A percentile compares a stretch with the other conserved stretches of the same genome.
These are phyloP conservation scores for Talaromyces sp. DNA, from an alignment of 2,329 filamentous ascomycete genomes.

Conservation along the genomic window DNA sequence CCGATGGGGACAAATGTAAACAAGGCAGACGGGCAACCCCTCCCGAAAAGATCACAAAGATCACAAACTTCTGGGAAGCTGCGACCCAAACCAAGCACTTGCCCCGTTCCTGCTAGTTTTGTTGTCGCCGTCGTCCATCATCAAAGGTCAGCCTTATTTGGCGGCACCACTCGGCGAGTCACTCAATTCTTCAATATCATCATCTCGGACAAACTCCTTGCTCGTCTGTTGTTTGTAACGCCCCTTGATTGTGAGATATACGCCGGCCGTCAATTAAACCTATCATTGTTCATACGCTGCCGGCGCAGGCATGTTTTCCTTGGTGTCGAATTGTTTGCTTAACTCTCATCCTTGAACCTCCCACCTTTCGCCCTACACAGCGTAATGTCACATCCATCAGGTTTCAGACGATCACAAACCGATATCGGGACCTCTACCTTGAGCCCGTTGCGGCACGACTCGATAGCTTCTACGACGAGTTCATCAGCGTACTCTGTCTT, in stretches of 20 bases:
- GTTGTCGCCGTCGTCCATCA: not conserved
- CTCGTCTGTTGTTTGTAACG: not conserved
- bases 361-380: constrained; percentile 25
- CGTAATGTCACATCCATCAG: constrained; percentile 41
- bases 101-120: constrained; percentile 10
- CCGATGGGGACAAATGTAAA: constrained; percentile 43
- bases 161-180: not conserved
- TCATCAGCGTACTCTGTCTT: constrained; percentile 53
- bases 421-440: constrained; percentile 42
- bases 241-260: constrained; percentile 20
- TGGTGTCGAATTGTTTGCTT: constrained; percentile 28
- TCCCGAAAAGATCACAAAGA: constrained; percentile 14
- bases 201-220: not conserved
- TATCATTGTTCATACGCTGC: constrained; percentile 22
- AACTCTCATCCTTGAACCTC: constrained; percentile 30
- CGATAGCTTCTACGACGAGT: constrained; percentile 53
- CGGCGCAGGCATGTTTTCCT: constrained; percentile 41
- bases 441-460: constrained; percentile 52
- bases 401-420: constrained; percentile 38
- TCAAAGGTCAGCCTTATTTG: constrained; percentile 13
- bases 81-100: constrained; percentile 11
- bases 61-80: constrained; percentile 9
- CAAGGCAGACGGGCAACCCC: constrained; percentile 16
- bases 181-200: not conserved
- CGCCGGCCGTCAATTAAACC: not conserved